Evolutionary conservation across 129 eudicot species (phyloP).

Genomic region (Mikania micrantha): DNA sequence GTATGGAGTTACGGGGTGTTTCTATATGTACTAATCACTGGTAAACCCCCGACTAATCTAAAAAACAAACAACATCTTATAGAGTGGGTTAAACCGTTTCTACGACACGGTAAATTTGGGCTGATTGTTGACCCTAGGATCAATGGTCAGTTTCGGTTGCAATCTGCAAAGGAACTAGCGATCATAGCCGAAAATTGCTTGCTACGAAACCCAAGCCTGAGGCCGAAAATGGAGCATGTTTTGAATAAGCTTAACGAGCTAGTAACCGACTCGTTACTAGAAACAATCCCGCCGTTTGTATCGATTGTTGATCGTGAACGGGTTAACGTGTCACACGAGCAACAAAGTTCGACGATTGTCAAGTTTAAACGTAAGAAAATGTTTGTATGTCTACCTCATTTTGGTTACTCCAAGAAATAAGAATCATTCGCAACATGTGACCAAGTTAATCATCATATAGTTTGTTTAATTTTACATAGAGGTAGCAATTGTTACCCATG

Average conservation of each 20-base stretch:
- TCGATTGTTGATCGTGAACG: background rate
- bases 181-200: slow-evolving; percentile 52
- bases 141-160: slow-evolving; percentile 28
- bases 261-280: slow-evolving; percentile 17
- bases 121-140: slow-evolving; percentile 54
- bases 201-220: slow-evolving; percentile 31
- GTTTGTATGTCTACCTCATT: background rate
- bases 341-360: background rate
- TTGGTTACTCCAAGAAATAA: background rate
- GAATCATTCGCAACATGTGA: background rate
- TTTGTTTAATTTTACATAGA: too few species aligned
- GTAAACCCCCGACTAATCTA: slow-evolving; percentile 55
- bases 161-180: slow-evolving; percentile 48
- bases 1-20: slow-evolving; percentile 71
- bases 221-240: slow-evolving; percentile 59
- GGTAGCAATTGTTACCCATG: too few species aligned
- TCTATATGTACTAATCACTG: slow-evolving; percentile 64
- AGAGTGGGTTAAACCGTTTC: slow-evolving; percentile 62
- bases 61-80: slow-evolving; percentile 49
- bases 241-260: slow-evolving; percentile 48
- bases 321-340: background rate
- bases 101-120: slow-evolving; percentile 35
- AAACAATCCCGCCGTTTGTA: background rate
- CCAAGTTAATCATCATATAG: too few species aligned
- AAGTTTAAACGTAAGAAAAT: background rate